Evolutionary conservation across 768 basidiomycete genomes (phyloP).

Genomic region (Mycena vulgaris): DNA sequence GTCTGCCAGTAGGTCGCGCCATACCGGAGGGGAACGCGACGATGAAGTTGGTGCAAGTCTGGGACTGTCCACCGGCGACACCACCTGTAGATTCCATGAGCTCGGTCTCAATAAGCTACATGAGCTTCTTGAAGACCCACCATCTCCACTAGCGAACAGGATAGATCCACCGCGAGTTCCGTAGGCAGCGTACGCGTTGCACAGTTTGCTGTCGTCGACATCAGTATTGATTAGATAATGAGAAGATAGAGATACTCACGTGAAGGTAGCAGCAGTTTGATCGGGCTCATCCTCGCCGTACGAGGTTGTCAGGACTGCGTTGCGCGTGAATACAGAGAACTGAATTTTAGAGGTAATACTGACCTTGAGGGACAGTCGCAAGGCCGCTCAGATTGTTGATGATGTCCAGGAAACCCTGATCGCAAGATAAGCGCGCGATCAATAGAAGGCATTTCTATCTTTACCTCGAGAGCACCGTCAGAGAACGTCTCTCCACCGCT

Average conservation of each 20-base stretch:
- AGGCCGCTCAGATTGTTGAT: constrained; percentile 48
- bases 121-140: no score
- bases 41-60: constrained; percentile 43
- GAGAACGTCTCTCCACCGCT: constrained; percentile 48
- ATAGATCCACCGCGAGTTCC: constrained; percentile 63
- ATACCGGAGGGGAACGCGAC: constrained; percentile 65
- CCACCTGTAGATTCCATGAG: constrained; percentile 39
- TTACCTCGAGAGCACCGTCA: constrained; percentile 47
- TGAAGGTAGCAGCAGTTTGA: constrained; percentile 39
- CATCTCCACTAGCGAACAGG: constrained; percentile 65
- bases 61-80: constrained; percentile 37
- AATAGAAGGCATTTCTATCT: not conserved
- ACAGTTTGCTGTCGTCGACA: constrained; percentile 39
- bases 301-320: constrained; percentile 62
- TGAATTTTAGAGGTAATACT: not conserved
- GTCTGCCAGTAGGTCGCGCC: no score
- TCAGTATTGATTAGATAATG: not conserved
- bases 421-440: not conserved
- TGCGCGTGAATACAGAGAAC: not conserved
- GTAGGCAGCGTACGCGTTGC: constrained; percentile 52
- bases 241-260: constrained; percentile 15
- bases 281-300: constrained; percentile 70
- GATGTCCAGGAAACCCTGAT: constrained; percentile 50
- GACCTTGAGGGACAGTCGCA: constrained; percentile 53
- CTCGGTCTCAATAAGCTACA: constrained; percentile 52